Base-by-base conservation (phyloP, 164 flowering plant species). In the Magnolia changhungtana region DNA sequence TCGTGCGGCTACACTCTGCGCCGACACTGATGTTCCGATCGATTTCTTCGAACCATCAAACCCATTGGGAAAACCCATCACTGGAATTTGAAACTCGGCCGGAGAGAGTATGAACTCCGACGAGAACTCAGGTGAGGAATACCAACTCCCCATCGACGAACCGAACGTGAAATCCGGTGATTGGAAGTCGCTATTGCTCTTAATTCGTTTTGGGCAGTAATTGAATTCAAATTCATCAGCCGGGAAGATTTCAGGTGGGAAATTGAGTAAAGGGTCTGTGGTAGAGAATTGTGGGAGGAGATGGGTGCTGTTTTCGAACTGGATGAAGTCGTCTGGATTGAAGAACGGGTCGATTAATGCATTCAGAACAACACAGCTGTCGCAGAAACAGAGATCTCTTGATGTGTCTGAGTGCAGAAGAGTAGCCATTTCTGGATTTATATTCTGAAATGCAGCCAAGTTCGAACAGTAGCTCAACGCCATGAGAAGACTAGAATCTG, bases 1-100 rank as follows among this genome's bases (percentile, higher is more conserved):
- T 74, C 97, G 70, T 1, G 98, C 98, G 0, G 97, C 97, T 0
- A 87, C 81, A 81, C 95, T 95, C 84, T 95, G 97, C 7, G 88
- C 80, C 5, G 93, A 90, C 77, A 88, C 58, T 63, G 72, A 52
- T 58, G 69, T 67, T 2, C 67, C 76, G 9, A 71, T 63, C 0
- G 77, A 16, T 59, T 70, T 64, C 78, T 24, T 76, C 45, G 24
- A 11, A 23, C 31, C 18, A 8, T 77, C 77, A 21, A 50, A 45
- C 8, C 23, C 67, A 23, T 19, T 11, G 0, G 49, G 10, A 59
- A 67, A 51, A 64, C 7, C 63, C 49, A 52, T 20, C 52, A 70
- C n/a, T 58, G 78, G 73, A 66, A 8, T 13, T 14, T 37, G 67
- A 63, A 64, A 10, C 67, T 67, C 76, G 0, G 64, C 50, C 0